Conservation (phyloP, 2,329 filamentous ascomycete species). For the Ceratocystiopsis sp. region DNA sequence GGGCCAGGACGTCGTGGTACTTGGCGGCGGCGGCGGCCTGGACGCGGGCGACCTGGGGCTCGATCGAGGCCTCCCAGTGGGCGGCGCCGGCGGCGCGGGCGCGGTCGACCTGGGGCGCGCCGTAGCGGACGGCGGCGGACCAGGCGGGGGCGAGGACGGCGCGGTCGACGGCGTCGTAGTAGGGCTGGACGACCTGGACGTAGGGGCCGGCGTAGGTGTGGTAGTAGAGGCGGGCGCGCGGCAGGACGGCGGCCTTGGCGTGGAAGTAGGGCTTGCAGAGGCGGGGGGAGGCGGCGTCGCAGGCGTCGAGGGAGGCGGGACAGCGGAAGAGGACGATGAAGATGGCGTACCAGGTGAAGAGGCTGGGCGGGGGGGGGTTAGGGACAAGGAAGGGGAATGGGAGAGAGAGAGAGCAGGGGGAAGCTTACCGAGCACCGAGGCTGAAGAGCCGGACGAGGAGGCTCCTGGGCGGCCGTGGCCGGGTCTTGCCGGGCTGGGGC, state of each 20-base stretch:
- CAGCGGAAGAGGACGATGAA: conserved; percentile 69
- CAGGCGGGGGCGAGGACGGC: conserved; percentile 52
- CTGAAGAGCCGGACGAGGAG: no score
- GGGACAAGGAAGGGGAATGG: no score
- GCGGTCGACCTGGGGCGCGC: conserved; percentile 52
- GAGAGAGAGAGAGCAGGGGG: no score
- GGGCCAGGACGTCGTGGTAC: conserved; percentile 56
- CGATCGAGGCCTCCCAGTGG: conserved; percentile 65
- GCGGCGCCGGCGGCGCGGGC: conserved; percentile 47
- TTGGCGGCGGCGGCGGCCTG: conserved; percentile 42
- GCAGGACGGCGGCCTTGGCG: conserved; percentile 44
- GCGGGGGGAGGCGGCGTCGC: conserved; percentile 52
- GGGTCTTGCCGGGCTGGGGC: no score
- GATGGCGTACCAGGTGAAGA: conserved; percentile 75
- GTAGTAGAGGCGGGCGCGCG: conserved; percentile 75
- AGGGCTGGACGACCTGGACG: conserved; percentile 58
- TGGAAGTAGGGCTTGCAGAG: conserved; percentile 75
- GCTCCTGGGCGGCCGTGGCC: no score
- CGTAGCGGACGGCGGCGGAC: conserved; percentile 52
- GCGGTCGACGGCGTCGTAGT: conserved; percentile 46
- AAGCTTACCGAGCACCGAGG: no score
- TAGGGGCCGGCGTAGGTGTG: conserved; percentile 70
- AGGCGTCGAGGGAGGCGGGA: conserved; percentile 49
- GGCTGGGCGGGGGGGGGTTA: conserved; percentile 26
- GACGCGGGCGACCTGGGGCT: conserved; percentile 54